phyloP scores from a whole-genome alignment of 306 rosid genomes.

The Malus asiatica region DNA sequence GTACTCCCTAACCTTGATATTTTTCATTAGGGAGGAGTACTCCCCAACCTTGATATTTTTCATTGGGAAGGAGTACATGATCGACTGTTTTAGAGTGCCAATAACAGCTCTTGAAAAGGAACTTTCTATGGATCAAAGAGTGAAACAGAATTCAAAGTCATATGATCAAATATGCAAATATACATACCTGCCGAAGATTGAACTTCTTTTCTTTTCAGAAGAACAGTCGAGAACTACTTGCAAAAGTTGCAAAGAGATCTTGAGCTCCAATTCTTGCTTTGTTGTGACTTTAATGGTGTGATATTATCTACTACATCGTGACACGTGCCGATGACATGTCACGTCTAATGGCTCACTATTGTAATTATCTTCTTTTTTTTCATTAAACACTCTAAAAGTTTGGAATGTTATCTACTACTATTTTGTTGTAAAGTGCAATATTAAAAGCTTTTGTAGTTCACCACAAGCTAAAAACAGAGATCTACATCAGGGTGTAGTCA shows the following conservation, averaged over 20 bases:
- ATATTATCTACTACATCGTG: constrained; percentile 5
- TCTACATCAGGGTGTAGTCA: background rate
- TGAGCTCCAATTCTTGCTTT: background rate
- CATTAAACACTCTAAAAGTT: background rate
- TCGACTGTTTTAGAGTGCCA: too few relatives aligned
- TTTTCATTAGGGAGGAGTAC: too few relatives aligned
- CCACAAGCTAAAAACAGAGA: background rate
- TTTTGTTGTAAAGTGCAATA: background rate
- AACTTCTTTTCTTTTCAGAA: background rate
- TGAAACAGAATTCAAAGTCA: background rate
- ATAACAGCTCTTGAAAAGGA: too few relatives aligned
- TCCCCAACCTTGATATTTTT: too few relatives aligned
- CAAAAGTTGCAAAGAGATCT: constrained; percentile 15
- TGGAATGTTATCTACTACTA: background rate
- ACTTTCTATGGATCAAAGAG: background rate
- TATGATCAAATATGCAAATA: background rate
- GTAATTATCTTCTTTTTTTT: too few relatives aligned
- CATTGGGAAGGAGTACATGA: too few relatives aligned
- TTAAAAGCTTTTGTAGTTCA: background rate
- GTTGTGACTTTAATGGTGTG: constrained; percentile 3
- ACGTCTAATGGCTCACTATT: too few relatives aligned
- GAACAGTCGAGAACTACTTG: background rate
- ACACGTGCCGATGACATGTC: too few relatives aligned
- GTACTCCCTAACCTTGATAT: too few relatives aligned
- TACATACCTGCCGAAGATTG: background rate